Evolutionary conservation across 2,329 filamentous ascomycete genomes (phyloP), one percentile per base, ranked within the genome.

Genomic region (Xylaria sp.): DNA sequence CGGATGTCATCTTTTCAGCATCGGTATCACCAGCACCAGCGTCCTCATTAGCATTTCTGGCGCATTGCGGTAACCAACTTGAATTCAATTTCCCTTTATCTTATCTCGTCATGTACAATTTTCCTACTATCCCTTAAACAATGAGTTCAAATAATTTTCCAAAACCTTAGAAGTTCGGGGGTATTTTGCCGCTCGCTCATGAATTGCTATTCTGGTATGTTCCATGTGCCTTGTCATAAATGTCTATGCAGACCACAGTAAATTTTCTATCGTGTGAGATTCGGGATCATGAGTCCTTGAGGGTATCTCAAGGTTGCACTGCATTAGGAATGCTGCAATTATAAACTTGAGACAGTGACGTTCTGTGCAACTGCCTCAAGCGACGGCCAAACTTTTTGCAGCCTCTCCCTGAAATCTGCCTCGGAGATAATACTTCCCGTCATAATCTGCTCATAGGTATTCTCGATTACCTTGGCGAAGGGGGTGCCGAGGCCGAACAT

Each of bases 401-500:
- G 24, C 45, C 70, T 72, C 14, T 73, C 58, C 57, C 65, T 67
- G 8, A 77, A 71, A 36, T 74, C 67, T 21, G 69, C 67, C 63
- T 75, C 69, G 19, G 69, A 68, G 14, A 69, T 56, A 2, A 32
- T 64, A 21, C 73, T 54, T 1, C 72, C 71, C 30, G 63, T 72
- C 67, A 76, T 75, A 48, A 76, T 70, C 65, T 76, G 72, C 59
- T 61, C 39, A 57, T 74, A 75, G 2, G 74, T 76, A 54, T 63
- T 69, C 24, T 73, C 53, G 34, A 75, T 60, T 9, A 77, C 66
- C n/a, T 57, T 67, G 4, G 73, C 72, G 32, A 76, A 73, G 1
- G 75, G 74, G 19, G 71, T 74, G 11, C 71, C 61, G 11, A 56
- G 45, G n/a, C 73, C 71, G 56, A 72, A 75, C 70, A 74, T 74